Evolutionary conservation across 257 asterid genomes (phyloP), one percentile per base, ranked within the genome.

Genomic region (Nicotiana benthamiana): DNA sequence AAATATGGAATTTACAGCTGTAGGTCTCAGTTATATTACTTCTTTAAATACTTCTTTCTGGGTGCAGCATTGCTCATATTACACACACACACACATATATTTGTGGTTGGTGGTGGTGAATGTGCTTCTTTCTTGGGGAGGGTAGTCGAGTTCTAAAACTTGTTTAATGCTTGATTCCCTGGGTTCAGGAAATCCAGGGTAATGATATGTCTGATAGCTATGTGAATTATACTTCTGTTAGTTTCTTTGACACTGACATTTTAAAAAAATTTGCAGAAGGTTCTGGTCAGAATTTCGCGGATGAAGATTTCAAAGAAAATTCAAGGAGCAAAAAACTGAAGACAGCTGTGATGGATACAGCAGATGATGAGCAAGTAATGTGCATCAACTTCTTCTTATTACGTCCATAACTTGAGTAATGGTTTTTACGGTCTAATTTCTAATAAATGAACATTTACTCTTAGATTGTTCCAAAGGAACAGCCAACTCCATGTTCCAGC

Each of bases 281-380:
- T 30, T 76, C 67, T 18, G 80, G 80, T 18, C 66, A 76, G 54
- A 76, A 76, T 51, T 87, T 87, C 82, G 82, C 24, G 64, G 86
- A 87, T 51, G 83, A 83, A 24, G 77, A 67, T 40, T 53, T 30
- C 2, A 56, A 64, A 52, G 67, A 86, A n/a, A 53, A 82, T 18
- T 12, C 80, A 18, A 61, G 51, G 60, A 76, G 66, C 20, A 54
- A 76, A 54, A 76, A 22, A 30, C 61, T 54, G 28, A 76, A 54
- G 32, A 52, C 54, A 76, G 80, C 80, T 9, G 17, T 20, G 30
- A 59, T 17, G 10, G 67, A 54, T 36, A 76, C 65, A 54, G 67
- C 46, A 36, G 53, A 52, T 26, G 34, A 4, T 53, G 52, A 28
- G 52, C 53, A 30, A 30, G 67, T 76, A 76, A 76, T 9, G 67